Evolutionary conservation across 805 yeast genomes (phyloP), one percentile per base, ranked within the genome.

Genomic region (Cyberlindnera mississippiensis): DNA sequence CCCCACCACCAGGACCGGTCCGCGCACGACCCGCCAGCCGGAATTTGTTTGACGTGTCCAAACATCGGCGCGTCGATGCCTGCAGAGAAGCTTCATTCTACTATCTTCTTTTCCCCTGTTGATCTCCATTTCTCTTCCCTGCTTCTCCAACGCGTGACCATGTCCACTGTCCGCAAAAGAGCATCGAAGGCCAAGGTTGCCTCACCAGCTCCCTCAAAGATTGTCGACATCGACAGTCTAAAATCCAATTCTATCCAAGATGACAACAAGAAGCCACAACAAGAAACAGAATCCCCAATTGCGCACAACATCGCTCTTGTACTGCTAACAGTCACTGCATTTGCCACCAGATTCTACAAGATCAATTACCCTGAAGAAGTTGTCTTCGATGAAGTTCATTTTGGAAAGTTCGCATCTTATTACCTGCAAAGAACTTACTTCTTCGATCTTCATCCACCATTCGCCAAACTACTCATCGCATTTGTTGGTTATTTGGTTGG

Each of bases 391-490:
- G 95, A 85, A 59, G 93, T 84, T 16, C 95, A 85, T 62, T 85
- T 85, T 56, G 95, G 95, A 28, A 85, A 85, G 56, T 85, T 85
- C 61, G 91, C 91, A 7, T 77, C 88, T 2, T 83, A 85, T 64
- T 91, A 91, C 63, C 67, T 91, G 45, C 85, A 91, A 63, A 75
- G 96, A 48, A 84, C 96, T 0, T 93, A 86, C 63, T 93, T 88
- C 63, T 93, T 93, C 58, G 99, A 93, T 66, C 79, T 93, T 39
- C 99, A 93, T 66, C 99, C 99, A 9, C 99, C 99, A 17, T 87
- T 93, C 64, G 99, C 96, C 41, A 93, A 93, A 63, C 72, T 93
- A 61, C 71, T 90, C 52, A 87, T 91, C 64, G 98, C 98, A 0
- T 73, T 81, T 44, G 87, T 83, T 30, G 99, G 99, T 33, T 88